Percentiles rank a stretch among this genome's conserved stretches.
These are phyloP conservation scores for Hypoxylon crocopeplum DNA, from an alignment of 495 filamentous ascomycete genomes.

Conservation along the genomic window DNA sequence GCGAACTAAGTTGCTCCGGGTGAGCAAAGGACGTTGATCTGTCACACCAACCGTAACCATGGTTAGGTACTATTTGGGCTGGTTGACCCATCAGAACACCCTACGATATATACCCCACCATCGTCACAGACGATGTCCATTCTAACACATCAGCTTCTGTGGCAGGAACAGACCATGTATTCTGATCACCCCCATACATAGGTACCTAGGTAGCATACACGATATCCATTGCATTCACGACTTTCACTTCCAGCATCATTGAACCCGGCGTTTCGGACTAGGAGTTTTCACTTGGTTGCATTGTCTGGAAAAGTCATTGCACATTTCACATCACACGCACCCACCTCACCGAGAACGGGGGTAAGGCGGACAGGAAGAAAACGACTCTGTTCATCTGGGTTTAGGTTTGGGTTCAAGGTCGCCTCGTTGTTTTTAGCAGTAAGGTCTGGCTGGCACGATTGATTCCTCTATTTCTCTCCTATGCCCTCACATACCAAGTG, in stretches of 20 bases:
- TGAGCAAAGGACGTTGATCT: constrained; percentile 37
- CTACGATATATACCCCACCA: constrained; percentile 15
- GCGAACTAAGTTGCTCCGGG: constrained; percentile 56
- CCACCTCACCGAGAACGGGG: not conserved
- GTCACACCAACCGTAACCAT: too few species aligned
- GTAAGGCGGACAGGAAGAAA: constrained; percentile 3
- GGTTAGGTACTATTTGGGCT: too few species aligned
- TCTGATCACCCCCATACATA: too few species aligned
- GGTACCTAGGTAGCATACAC: constrained; percentile 19
- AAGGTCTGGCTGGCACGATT: constrained; percentile 9
- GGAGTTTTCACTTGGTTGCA: constrained; percentile 29
- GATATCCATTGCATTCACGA: constrained; percentile 37
- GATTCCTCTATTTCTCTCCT: constrained; percentile 14
- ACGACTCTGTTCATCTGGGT: not conserved
- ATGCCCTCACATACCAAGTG: constrained; percentile 1
- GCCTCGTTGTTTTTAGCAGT: not conserved
- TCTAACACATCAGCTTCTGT: not conserved
- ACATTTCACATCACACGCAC: constrained; percentile 1
- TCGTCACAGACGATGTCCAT: not conserved
- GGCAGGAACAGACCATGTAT: constrained; percentile 7
- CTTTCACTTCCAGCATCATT: constrained; percentile 24
- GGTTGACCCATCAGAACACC: too few species aligned
- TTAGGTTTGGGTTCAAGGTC: not conserved
- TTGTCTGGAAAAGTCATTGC: constrained; percentile 11
- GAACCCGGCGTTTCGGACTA: constrained; percentile 21